Base-by-base conservation (phyloP, 805 yeast genomes). In the Barnettozyma populi region DNA sequence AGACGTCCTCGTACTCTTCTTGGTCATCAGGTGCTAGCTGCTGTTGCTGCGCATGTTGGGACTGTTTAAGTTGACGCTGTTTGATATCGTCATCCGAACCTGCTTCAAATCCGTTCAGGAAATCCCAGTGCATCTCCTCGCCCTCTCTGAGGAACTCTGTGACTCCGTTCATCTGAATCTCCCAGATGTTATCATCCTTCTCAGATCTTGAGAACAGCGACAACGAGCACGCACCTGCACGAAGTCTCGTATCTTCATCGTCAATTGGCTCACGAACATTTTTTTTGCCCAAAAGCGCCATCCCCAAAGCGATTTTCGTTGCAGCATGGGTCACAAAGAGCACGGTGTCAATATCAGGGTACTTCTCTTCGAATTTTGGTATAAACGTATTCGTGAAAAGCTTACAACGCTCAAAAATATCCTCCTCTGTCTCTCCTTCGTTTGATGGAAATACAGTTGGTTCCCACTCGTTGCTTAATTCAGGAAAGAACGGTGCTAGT, bases 61-160 rank as follows among this genome's bases (percentile, higher is more conserved):
- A 14, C 7, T 37, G 27, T 23, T 34, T 35, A 11, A 23, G 20
- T 52, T 54, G 59, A 60, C 90, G 74, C 14, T 78, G 76, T 54
- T 76, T 79, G 45, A 89, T 80, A 64, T 90, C 97, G 44, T 84
- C 95, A 53, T 83, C 88, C 3, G 95, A 86, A 10, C 97, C 97
- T 6, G 97, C 96, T 67, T 88, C 96, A 55, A 78, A 83, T 18
- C 79, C 80, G 69, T 65, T 72, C 58, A 77, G 79, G 70, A 90
- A 92, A 57, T 83, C 80, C 97, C 97, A 90, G 61, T 87, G 83
- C 95, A 89, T 88, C 64, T 90, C 97, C 58, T 90, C 94, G 7
- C 98, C 98, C 7, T 74, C 66, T 7, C 76, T 63, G 51, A 92
- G 70, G 57, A 84, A 90, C 39, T 76, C 80, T 7, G 88, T 79